Conservation (phyloP, 306 rosid genomes). For the Comarum palustre region DNA sequence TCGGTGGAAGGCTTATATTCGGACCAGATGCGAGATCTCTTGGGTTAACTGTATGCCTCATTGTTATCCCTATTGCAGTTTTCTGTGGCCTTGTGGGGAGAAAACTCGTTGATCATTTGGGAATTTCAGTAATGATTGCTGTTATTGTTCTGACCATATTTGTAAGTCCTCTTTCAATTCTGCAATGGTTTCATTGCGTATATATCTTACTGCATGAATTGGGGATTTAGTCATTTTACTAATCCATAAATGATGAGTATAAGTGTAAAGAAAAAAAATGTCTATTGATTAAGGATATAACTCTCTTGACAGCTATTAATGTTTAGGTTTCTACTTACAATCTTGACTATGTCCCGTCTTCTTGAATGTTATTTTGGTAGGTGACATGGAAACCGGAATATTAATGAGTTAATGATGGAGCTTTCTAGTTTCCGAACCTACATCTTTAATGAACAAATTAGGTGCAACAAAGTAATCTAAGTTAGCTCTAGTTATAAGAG, state of each 20-base stretch:
- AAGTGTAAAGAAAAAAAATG: not conserved
- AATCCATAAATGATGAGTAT: not conserved
- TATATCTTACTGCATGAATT: not conserved
- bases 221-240: not conserved
- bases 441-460: not conserved
- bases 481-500: not conserved
- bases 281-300: not conserved
- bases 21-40: slow-evolving; percentile 41
- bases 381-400: not conserved
- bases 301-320: not conserved
- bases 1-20: slow-evolving; percentile 39
- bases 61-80: slow-evolving; percentile 26
- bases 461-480: not conserved
- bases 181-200: not conserved
- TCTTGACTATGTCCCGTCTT: not conserved
- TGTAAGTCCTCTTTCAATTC: slow-evolving; percentile 19
- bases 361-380: not conserved
- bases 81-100: slow-evolving; percentile 36
- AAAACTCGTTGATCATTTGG: slow-evolving; percentile 31
- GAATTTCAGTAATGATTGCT: slow-evolving; percentile 29
- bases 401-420: not conserved
- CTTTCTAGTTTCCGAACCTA: not conserved
- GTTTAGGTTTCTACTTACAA: slow-evolving; percentile 5
- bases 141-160: slow-evolving; percentile 9
- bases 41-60: slow-evolving; percentile 29